Evolutionary conservation across 2,329 filamentous ascomycete species (phyloP).

Genomic region (Calonectria crousiana): DNA sequence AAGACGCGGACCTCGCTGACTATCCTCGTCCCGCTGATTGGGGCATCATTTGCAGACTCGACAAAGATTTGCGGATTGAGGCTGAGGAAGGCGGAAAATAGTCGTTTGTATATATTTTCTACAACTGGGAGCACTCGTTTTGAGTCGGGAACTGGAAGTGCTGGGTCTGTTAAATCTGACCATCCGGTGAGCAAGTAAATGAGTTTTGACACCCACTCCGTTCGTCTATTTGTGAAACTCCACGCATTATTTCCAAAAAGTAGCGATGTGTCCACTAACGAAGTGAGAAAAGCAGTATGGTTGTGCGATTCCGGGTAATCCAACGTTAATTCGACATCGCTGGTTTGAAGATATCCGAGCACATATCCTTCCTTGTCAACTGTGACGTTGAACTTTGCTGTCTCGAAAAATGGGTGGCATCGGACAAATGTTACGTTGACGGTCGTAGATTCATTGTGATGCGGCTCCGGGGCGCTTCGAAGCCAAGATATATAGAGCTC

Average conservation of each 20-base stretch:
- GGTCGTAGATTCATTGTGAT: no score
- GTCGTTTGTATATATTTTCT: not conserved
- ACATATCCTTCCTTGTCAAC: no score
- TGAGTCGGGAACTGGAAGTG: not conserved
- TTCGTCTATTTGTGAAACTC: not conserved
- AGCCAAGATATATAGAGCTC: not conserved
- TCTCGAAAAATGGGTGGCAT: no score
- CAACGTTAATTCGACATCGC: not conserved
- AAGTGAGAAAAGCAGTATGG: not conserved
- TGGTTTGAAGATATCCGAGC: no score
- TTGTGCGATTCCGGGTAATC: not conserved
- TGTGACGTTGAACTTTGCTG: no score
- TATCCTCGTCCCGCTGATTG: not conserved
- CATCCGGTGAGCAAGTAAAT: not conserved
- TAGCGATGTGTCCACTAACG: not conserved
- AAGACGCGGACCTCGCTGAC: not conserved
- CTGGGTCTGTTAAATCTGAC: not conserved
- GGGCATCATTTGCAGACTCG: not conserved
- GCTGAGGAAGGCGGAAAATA: not conserved
- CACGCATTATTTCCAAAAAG: not conserved
- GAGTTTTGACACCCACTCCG: not conserved
- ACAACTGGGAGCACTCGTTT: not conserved
- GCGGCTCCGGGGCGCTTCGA: no score
- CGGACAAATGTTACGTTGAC: no score
- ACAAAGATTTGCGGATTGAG: not conserved